Conservation (phyloP, 2,329 filamentous ascomycete species). For the Trichoderma sp. region DNA sequence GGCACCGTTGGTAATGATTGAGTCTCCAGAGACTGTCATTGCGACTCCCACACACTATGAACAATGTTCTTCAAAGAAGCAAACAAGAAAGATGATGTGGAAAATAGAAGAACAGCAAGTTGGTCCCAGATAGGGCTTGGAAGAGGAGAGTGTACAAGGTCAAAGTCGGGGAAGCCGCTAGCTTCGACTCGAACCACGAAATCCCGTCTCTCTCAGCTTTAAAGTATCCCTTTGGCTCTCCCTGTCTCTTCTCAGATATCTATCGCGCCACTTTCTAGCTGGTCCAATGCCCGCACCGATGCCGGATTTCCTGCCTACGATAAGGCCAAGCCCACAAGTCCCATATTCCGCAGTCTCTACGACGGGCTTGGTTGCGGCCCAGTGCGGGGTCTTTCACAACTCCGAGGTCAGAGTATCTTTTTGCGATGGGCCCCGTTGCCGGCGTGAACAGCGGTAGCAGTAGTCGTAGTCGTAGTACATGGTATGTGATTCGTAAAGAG, state of each 20-base stretch:
- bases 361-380: not conserved
- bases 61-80: not conserved
- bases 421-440: constrained; percentile 7
- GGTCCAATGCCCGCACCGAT: constrained; percentile 6
- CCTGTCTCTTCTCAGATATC: not conserved
- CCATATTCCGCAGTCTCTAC: not conserved
- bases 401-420: constrained; percentile 4
- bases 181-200: not conserved
- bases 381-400: constrained; percentile 14
- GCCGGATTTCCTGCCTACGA: constrained; percentile 11
- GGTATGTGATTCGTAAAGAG: not conserved
- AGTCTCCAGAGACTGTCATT: constrained; percentile 3
- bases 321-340: constrained; percentile 12
- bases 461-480: not conserved
- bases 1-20: not conserved
- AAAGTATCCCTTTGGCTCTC: not conserved
- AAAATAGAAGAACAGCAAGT: not conserved
- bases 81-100: not conserved
- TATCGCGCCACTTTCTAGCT: constrained; percentile 1
- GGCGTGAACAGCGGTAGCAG: not conserved
- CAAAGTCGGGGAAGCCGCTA: not conserved
- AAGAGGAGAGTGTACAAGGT: not conserved
- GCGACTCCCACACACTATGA: not conserved
- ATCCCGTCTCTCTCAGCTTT: not conserved
- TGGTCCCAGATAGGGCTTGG: not conserved